phyloP scores from a whole-genome alignment of 2,329 filamentous ascomycete species.

The Alternaria gansuensis region DNA sequence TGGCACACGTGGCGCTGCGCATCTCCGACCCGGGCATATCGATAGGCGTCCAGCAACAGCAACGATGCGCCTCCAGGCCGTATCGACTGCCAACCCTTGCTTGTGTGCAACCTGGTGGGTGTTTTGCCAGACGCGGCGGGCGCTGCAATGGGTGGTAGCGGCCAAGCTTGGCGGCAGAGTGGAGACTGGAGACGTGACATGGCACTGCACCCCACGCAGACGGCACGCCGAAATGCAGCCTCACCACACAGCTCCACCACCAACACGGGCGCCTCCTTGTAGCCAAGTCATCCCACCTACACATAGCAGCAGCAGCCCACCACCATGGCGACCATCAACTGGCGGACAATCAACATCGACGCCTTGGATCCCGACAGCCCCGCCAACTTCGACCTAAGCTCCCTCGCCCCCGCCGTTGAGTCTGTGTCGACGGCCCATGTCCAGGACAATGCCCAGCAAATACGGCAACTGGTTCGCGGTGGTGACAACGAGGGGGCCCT shows the following conservation, averaged over 20 bases:
- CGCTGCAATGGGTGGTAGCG: conserved; percentile 31
- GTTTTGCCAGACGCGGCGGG: conserved; percentile 36
- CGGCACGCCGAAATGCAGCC: conserved; percentile 32
- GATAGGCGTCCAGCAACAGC: conserved; percentile 28
- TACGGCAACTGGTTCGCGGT: conserved; percentile 85
- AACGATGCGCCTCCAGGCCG: conserved; percentile 40
- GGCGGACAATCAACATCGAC: conserved; percentile 94
- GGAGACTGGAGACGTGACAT: conserved; percentile 39
- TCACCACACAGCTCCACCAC: conserved; percentile 31
- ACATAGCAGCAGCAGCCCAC: conserved; percentile 10
- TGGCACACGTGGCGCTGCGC: conserved; percentile 42
- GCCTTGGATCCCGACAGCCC: conserved; percentile 88
- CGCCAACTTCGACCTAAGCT: conserved; percentile 87
- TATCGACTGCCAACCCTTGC: conserved; percentile 47
- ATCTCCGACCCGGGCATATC: conserved; percentile 36
- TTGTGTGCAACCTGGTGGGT: conserved; percentile 46
- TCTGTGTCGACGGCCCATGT: conserved; percentile 81
- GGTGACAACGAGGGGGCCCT: conserved; percentile 89
- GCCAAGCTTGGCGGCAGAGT: conserved; percentile 41
- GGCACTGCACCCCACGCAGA: conserved; percentile 39
- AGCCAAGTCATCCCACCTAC: not conserved
- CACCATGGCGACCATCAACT: conserved; percentile 64
- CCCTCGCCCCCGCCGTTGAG: conserved; percentile 78
- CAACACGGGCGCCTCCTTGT: conserved; percentile 22
- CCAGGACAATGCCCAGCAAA: conserved; percentile 78